Conservation (phyloP, 495 filamentous ascomycete species). For the Penicillium cosmopolitanum region DNA sequence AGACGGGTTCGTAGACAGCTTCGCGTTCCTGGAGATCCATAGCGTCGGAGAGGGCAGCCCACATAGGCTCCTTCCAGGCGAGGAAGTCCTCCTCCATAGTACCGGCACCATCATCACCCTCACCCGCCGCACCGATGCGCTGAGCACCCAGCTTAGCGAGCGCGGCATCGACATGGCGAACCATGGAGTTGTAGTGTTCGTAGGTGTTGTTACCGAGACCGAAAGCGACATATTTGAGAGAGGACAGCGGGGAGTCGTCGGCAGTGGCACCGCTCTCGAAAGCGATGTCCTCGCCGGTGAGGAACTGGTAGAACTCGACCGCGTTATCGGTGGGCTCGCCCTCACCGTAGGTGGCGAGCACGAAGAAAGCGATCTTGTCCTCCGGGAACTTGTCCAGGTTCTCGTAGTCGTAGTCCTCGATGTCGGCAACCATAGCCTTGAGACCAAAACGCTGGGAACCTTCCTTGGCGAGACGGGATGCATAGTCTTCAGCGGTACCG, state of each 20-base stretch:
- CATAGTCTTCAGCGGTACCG: slow-evolving; percentile 98
- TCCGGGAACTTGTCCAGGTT: slow-evolving; percentile 87
- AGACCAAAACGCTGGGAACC: slow-evolving; percentile 94
- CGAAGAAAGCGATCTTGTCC: slow-evolving; percentile 92
- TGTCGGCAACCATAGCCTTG: slow-evolving; percentile 97
- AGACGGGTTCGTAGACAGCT: slow-evolving; percentile 93
- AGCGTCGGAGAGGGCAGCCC: slow-evolving; percentile 76
- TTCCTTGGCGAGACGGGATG: slow-evolving; percentile 95
- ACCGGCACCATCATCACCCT: slow-evolving; percentile 96
- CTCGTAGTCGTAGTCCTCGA: slow-evolving; percentile 98
- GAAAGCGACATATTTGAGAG: slow-evolving; percentile 92
- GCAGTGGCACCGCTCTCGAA: slow-evolving; percentile 71
- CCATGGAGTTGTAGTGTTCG: slow-evolving; percentile 99
- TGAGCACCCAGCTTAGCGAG: slow-evolving; percentile 79
- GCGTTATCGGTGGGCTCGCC: slow-evolving; percentile 99
- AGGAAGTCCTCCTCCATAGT: slow-evolving; percentile 99
- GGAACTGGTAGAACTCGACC: slow-evolving; percentile 98
- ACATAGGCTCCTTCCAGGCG: slow-evolving; percentile 99
- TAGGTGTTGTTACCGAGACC: slow-evolving; percentile 98
- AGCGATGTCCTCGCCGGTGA: slow-evolving; percentile 74
- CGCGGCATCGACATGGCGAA: slow-evolving; percentile 82
- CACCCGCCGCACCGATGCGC: slow-evolving; percentile 84
- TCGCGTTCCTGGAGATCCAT: slow-evolving; percentile 95
- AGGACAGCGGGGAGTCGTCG: slow-evolving; percentile 75
- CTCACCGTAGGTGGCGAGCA: slow-evolving; percentile 97